Percentiles rank a stretch among this genome's conserved stretches.
phyloP scores from a whole-genome alignment of 352 stramenopile genomes.

The Phytopythium mirpurense region DNA sequence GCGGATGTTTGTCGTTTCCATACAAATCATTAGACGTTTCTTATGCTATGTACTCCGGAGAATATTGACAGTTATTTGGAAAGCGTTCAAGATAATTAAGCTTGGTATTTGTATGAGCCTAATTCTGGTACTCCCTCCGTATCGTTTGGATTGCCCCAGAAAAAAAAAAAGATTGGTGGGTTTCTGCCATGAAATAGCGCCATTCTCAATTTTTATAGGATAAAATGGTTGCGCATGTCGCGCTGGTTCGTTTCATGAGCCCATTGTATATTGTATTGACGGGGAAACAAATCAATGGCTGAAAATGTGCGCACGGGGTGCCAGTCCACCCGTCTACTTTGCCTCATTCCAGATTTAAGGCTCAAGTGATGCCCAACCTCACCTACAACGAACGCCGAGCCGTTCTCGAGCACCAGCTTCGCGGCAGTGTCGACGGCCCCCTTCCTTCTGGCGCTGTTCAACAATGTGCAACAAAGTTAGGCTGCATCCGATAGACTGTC shows the following conservation, averaged over 20 bases:
- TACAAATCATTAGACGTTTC: too few relatives aligned
- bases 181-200: neutral
- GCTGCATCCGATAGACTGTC: neutral
- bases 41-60: too few relatives aligned
- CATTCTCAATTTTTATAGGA: neutral
- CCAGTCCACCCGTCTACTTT: neutral
- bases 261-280: neutral
- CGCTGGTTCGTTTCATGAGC: neutral
- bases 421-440: neutral
- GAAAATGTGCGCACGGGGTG: neutral
- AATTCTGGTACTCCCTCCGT: too few relatives aligned
- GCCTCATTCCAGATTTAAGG: neutral
- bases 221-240: neutral
- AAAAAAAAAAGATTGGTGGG: neutral
- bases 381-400: neutral
- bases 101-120: too few relatives aligned
- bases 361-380: neutral
- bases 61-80: too few relatives aligned
- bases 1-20: too few relatives aligned
- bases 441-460: neutral
- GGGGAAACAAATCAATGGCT: neutral
- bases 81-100: too few relatives aligned
- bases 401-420: neutral
- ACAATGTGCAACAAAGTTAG: neutral
- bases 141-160: too few relatives aligned